phyloP scores from a whole-genome alignment of 441 rosid genomes.

The Mallotus japonicus region DNA sequence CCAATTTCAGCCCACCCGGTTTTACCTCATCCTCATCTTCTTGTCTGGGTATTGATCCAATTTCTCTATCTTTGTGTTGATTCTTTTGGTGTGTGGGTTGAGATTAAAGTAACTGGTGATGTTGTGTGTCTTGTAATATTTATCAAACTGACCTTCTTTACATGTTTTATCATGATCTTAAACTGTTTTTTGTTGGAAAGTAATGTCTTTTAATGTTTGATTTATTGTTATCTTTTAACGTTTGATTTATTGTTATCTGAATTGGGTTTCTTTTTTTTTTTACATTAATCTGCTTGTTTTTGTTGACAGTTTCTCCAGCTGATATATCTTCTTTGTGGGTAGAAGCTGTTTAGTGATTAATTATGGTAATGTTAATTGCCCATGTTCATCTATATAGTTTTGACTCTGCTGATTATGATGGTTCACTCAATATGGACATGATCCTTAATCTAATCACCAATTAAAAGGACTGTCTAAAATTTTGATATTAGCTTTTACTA shows the following conservation, averaged over 20 bases:
- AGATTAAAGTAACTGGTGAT: too few relatives aligned
- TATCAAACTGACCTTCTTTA: not conserved
- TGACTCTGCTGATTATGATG: not conserved
- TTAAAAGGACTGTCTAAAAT: not conserved
- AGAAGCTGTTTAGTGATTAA: slow-evolving; percentile 14
- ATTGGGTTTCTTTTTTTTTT: slow-evolving; percentile 17
- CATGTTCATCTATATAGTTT: not conserved
- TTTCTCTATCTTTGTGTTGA: too few relatives aligned
- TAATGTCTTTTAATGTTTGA: not conserved
- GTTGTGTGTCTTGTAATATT: too few relatives aligned
- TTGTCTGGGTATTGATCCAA: not conserved
- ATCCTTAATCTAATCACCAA: not conserved
- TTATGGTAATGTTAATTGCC: slow-evolving; percentile 32
- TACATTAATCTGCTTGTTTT: not conserved
- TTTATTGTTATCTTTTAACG: slow-evolving; percentile 2
- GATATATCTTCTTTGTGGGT: slow-evolving; percentile 10
- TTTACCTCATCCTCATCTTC: not conserved
- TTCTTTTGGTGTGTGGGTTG: too few relatives aligned
- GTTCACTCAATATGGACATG: not conserved
- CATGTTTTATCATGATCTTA: not conserved
- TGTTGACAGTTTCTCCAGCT: slow-evolving; percentile 16
- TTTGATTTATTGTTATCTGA: slow-evolving; percentile 15
- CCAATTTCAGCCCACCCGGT: too few relatives aligned
- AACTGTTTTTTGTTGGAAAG: not conserved
- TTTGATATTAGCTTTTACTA: not conserved